Conservation (phyloP, 1,284 basidiomycete genomes). For the Agaricales sp. region DNA sequence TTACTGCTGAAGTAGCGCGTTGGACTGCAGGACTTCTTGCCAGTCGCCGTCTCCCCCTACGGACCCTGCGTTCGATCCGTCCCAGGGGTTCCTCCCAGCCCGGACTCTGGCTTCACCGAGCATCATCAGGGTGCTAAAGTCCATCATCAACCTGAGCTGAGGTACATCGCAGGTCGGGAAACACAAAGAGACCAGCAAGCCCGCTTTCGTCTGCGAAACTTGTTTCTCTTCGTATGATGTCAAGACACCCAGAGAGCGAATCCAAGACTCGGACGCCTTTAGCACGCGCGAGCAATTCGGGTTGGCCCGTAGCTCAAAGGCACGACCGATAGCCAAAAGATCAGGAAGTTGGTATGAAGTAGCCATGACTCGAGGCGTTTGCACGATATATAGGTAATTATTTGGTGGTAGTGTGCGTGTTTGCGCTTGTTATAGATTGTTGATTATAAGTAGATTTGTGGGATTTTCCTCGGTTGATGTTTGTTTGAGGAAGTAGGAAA, state of each 20-base stretch:
- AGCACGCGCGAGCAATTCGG: background rate
- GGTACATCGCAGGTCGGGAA: slow-evolving; percentile 45
- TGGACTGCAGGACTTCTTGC: background rate
- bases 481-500: background rate
- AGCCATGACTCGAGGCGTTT: background rate
- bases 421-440: no score
- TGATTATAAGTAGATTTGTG: background rate
- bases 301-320: background rate
- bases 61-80: background rate
- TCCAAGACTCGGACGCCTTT: background rate
- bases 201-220: slow-evolving; percentile 30
- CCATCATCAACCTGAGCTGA: slow-evolving; percentile 40
- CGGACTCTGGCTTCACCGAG: slow-evolving; percentile 21
- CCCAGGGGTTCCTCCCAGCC: background rate
- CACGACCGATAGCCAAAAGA: background rate
- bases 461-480: no score
- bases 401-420: no score
- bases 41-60: background rate
- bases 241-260: background rate
- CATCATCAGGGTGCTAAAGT: slow-evolving; percentile 36
- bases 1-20: background rate
- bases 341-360: slow-evolving; percentile 1
- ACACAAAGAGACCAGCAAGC: slow-evolving; percentile 44
- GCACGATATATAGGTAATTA: no score
- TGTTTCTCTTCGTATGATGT: slow-evolving; percentile 16